A percentile compares a stretch with the other conserved stretches of the same genome.
phyloP scores from a whole-genome alignment of 352 stramenopile genomes.

The Pythium biforme region DNA sequence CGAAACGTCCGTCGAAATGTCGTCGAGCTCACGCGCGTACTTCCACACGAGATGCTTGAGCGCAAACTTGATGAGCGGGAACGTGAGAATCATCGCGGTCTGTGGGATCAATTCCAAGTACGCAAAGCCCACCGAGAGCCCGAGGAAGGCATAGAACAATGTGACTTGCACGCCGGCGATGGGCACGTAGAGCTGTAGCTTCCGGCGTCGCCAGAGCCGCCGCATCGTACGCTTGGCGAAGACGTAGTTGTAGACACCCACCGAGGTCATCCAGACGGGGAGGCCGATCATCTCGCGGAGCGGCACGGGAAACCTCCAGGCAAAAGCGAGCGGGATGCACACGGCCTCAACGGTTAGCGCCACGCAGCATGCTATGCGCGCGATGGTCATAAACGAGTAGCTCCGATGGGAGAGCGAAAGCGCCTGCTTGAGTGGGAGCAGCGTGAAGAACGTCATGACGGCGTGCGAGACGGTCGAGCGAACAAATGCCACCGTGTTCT shows the following conservation, averaged over 20 bases:
- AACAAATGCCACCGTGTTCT: conserved; percentile 14
- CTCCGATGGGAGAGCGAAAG: conserved; percentile 9
- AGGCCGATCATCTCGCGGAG: conserved; percentile 18
- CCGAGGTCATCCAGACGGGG: conserved; percentile 3
- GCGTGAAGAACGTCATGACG: conserved; percentile 6
- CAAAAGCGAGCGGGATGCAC: conserved; percentile 17
- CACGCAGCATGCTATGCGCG: conserved; percentile 3
- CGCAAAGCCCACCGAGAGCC: conserved; percentile 30
- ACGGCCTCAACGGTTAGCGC: conserved; percentile 4
- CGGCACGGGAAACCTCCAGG: conserved; percentile 23
- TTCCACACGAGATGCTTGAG: conserved; percentile 33
- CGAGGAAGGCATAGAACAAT: conserved; percentile 25
- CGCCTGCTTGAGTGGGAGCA: conserved; percentile 20
- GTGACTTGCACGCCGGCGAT: conserved; percentile 13
- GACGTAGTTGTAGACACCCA: conserved; percentile 6
- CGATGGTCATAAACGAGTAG: conserved; percentile 16
- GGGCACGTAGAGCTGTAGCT: conserved; percentile 8
- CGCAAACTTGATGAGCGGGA: conserved; percentile 27
- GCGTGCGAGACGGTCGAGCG: conserved; percentile 12
- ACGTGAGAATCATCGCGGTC: conserved; percentile 25
- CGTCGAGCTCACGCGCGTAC: conserved; percentile 32
- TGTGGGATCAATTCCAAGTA: conserved; percentile 24
- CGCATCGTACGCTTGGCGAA: conserved; percentile 1
- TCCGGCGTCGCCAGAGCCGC: conserved; percentile 4
- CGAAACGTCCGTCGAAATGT: conserved; percentile 43